Evolutionary conservation across 2,329 filamentous ascomycete species (phyloP), one percentile per base, ranked within the genome.

Genomic region (Emmonsiellopsis sp.): DNA sequence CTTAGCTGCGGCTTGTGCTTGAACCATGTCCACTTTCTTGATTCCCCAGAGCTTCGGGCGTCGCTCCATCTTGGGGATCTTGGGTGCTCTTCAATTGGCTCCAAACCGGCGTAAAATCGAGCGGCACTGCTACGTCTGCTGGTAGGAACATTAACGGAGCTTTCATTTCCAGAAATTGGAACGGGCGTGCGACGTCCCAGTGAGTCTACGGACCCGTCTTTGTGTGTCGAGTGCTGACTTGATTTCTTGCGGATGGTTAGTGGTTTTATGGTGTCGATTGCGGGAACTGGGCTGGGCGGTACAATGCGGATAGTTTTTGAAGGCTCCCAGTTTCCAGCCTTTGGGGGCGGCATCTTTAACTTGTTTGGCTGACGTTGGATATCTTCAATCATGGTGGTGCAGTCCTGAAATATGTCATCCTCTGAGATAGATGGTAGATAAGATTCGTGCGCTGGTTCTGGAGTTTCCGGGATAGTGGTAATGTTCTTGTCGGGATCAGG

Each of bases 241-340:
- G 61, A 60, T 11, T 64, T 69, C 67, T 83, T 83, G 47, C 77
- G 74, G 42, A 83, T 77, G 48, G 76, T 79, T 45, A 83, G 68
- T 2, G 80, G 78, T 40, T 76, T 78, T 7, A 80, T 62, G 13
- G 67, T 68, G 32, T 66, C 65, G 30, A 73, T 69, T 5, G 71
- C 73, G 3, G 68, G 72, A 8, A 74, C 62, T 4, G 78, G 76
- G 37, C 77, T 78, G 8, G 75, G 73, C 31, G 77, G 73, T 2
- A 84, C 80, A 58, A 84, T 69, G 10, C 82, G 75, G 43, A 84
- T 80, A 0, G 80, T 83, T 32, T 71, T 67, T 53, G 63, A 70
- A 9, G 60, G 61, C 50, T 70, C 62, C 16, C 51, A 56, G 41
- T 50, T 55, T 42, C 46, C 44, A n/a, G 5, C 10, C 9, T 48